Conservation (phyloP, 352 stramenopile genomes). For the Phytophthora constricta region DNA sequence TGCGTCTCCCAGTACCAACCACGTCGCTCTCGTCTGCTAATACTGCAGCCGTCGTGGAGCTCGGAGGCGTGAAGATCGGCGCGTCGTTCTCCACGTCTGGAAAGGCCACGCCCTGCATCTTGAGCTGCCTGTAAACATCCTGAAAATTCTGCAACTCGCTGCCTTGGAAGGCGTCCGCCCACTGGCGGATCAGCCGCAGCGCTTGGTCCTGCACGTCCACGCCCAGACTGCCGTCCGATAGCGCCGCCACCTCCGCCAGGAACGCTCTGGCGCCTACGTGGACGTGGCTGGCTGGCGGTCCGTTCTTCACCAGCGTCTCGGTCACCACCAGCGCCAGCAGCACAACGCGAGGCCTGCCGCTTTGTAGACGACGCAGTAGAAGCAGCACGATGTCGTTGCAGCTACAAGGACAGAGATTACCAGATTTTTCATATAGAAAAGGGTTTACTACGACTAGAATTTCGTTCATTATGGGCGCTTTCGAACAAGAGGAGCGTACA, state of each 20-base stretch:
- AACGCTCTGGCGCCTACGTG: constrained; percentile 70
- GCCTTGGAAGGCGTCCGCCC: constrained; percentile 72
- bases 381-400: constrained; percentile 69
- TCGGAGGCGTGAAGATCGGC: constrained; percentile 76
- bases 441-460: too few relatives aligned
- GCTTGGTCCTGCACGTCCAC: constrained; percentile 82
- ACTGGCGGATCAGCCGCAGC: constrained; percentile 82
- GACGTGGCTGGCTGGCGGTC: constrained; percentile 55
- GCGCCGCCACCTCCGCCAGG: constrained; percentile 66
- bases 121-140: constrained; percentile 79
- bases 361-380: constrained; percentile 68
- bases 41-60: constrained; percentile 23
- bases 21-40: constrained; percentile 4
- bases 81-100: constrained; percentile 72
- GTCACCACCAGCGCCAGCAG: constrained; percentile 69
- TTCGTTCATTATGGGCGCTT: too few relatives aligned
- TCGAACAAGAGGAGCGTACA: neutral
- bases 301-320: constrained; percentile 86
- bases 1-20: constrained; percentile 19
- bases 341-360: constrained; percentile 44
- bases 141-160: constrained; percentile 64
- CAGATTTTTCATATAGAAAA: too few relatives aligned
- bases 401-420: too few relatives aligned
- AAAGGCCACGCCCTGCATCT: constrained; percentile 76
- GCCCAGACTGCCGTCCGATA: constrained; percentile 70